phyloP scores from a whole-genome alignment of 2,329 filamentous ascomycete species.

The Hypoxylon sp. region DNA sequence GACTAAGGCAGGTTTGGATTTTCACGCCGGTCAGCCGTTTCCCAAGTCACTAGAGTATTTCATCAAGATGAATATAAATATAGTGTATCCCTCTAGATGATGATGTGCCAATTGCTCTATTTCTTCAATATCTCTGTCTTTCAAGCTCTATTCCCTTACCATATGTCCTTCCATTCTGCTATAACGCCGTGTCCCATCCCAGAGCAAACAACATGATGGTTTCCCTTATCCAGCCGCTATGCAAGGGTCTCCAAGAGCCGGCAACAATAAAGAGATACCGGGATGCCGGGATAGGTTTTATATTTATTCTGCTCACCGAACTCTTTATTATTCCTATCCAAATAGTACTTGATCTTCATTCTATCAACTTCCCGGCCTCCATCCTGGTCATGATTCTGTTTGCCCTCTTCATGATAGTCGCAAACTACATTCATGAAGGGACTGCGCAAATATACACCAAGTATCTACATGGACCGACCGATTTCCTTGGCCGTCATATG shows the following conservation, averaged over 20 bases:
- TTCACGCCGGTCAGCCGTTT: constrained; percentile 13
- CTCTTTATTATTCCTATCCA: constrained; percentile 51
- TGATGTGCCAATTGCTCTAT: constrained; percentile 43
- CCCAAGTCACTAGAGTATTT: constrained; percentile 22
- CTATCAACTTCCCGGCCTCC: constrained; percentile 53
- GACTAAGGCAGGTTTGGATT: constrained; percentile 27
- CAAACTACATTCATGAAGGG: constrained; percentile 44
- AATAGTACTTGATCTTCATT: constrained; percentile 46
- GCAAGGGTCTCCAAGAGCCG: constrained; percentile 46
- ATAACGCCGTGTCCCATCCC: constrained; percentile 38
- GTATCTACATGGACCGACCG: constrained; percentile 51
- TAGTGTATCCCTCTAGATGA: constrained; percentile 37
- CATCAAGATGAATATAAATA: constrained; percentile 46
- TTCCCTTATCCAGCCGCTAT: constrained; percentile 47
- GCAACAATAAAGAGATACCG: constrained; percentile 46
- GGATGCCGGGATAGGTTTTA: constrained; percentile 49
- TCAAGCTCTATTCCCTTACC: constrained; percentile 29
- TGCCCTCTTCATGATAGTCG: constrained; percentile 45
- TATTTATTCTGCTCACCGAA: constrained; percentile 48
- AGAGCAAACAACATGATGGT: constrained; percentile 41
- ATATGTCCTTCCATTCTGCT: constrained; percentile 46
- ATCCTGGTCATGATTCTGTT: constrained; percentile 52
- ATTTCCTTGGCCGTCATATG: constrained; percentile 55
- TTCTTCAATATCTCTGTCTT: constrained; percentile 45
- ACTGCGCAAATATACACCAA: constrained; percentile 46